Evolutionary conservation across 805 yeast genomes (phyloP), one percentile per base, ranked within the genome.

Genomic region (Isabelozyma rhagii): DNA sequence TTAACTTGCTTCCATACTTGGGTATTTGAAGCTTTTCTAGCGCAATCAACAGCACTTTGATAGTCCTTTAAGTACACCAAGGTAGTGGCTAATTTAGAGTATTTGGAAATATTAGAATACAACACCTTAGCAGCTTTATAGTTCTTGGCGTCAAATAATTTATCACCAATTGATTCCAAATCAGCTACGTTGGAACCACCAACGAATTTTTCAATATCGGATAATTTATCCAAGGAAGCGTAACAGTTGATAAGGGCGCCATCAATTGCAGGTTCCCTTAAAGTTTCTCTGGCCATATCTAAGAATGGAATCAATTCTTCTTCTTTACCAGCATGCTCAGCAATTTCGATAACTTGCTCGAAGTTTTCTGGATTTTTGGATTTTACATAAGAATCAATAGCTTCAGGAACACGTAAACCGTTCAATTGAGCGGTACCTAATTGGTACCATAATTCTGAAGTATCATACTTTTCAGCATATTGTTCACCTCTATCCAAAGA

Each of bases 31-130:
- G 99, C 98, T 74, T 93, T 94, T 78, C 99, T 87, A 18, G 99
- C 99, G 71, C 97, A 91, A 65, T 94, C 98, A 54, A 94, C 99
- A 46, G 99, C 99, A 49, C 89, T 84, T 74, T 94, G 97, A 69
- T 90, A 92, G 67, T 94, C 97, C 48, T 83, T 84, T 62, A 94
- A 77, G 75, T 85, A 91, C 36, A 94, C 99, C 64, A 92, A 81
- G 29, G 98, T 93, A n/a, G 97, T 87, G 13, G 99, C 98, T 60
- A 94, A 81, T 69, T 92, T 94, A 45, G 97, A 87, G 79, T 96
- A 93, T 74, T 93, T 94, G 40, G 97, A 90, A 51, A 93, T 85
- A 55, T 84, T 86, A 8, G 91, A 76, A 71, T 82, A 94, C 60
- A 96, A 81, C 55, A 90, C 76, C 73, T 91, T 93, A 41, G 99